These are phyloP conservation scores for Penicillium freii DNA, from an alignment of 2,329 filamentous ascomycete genomes.

Conservation along the genomic window DNA sequence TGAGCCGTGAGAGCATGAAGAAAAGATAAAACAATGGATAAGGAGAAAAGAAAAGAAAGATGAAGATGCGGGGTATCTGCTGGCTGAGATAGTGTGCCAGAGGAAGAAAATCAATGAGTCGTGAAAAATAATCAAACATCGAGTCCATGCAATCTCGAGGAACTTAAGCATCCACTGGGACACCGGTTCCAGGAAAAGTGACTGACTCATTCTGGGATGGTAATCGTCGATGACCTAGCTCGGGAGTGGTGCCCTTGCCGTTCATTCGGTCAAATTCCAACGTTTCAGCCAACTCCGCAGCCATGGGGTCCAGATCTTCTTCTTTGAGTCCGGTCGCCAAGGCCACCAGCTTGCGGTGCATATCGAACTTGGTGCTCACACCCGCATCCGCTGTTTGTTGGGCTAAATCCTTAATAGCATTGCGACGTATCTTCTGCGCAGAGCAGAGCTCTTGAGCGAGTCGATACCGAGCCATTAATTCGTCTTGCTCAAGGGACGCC, in stretches of 20 bases:
- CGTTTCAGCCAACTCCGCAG: slow-evolving; percentile 46
- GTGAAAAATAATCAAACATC: slow-evolving; percentile 11
- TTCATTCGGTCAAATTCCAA: slow-evolving; percentile 46
- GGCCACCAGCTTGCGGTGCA: slow-evolving; percentile 48
- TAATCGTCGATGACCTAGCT: slow-evolving; percentile 26
- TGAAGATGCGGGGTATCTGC: slow-evolving; percentile 35
- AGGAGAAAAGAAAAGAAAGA: not conserved
- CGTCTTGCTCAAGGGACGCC: slow-evolving; percentile 27
- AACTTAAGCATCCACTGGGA: slow-evolving; percentile 35
- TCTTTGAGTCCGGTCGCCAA: slow-evolving; percentile 49
- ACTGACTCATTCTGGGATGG: slow-evolving; percentile 26
- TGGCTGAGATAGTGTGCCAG: slow-evolving; percentile 24
- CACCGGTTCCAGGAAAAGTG: slow-evolving; percentile 27
- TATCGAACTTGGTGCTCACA: slow-evolving; percentile 47
- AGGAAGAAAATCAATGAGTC: slow-evolving; percentile 18
- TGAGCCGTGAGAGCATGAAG: not conserved
- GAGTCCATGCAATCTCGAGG: not conserved
- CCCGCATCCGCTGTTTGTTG: slow-evolving; percentile 48
- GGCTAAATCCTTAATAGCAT: slow-evolving; percentile 41
- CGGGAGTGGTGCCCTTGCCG: slow-evolving; percentile 35
- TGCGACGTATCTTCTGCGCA: slow-evolving; percentile 36
- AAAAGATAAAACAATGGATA: not conserved
- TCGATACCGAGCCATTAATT: slow-evolving; percentile 33
- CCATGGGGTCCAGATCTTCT: slow-evolving; percentile 49
- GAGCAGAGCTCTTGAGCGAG: slow-evolving; percentile 33